Evolutionary conservation across 768 basidiomycete species (phyloP), one percentile per base, ranked within the genome.

Genomic region (Boletales sp.): DNA sequence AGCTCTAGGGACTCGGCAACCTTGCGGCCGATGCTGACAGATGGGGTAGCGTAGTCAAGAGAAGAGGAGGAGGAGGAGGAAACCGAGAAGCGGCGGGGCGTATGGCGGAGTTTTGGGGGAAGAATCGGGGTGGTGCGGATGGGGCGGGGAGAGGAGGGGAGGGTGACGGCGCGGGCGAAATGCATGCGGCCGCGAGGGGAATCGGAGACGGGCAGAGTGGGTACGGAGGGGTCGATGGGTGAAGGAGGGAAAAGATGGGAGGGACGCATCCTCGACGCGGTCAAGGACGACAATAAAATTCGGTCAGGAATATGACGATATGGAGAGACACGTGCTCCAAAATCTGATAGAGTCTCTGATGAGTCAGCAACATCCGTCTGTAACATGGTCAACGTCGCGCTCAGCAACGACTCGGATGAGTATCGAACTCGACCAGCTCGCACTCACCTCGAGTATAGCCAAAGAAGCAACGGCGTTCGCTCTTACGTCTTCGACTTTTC

Each of bases 1-100:
- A 92, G 75, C 57, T 90, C 84, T 11, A 92, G 74, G 6, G 84
- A 83, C 11, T 85, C 88, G 2, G 90, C 90, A 30, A 92, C 89
- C 65, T 92, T 92, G 57, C 90, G 82, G 29, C 87, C 84, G 42
- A 84, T 86, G 17, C 82, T 83, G 2, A 62, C 35, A 7, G 52
- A 56, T n/a, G 50, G 41, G 19, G 54, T 50, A 24, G 19, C 24
- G 5, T 17, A 47, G 2, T 31, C 49, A 52, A 48, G 46, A 2
- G 52, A 57, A 0, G 57, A 54, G 14, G 63, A 62, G 8, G 61
- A 69, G 1, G 66, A 54, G 15, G 63, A 53, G 0, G 60, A 59
- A 2, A 58, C 39, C 0, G 69, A 67, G 35, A 59, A 61, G 36
- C 72, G 70, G 21, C 72, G 72, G 21, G 69, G 61, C 15, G 68